Base-by-base conservation (phyloP, 2,329 filamentous ascomycete genomes). In the Scopulariopsis brevicaulis region DNA sequence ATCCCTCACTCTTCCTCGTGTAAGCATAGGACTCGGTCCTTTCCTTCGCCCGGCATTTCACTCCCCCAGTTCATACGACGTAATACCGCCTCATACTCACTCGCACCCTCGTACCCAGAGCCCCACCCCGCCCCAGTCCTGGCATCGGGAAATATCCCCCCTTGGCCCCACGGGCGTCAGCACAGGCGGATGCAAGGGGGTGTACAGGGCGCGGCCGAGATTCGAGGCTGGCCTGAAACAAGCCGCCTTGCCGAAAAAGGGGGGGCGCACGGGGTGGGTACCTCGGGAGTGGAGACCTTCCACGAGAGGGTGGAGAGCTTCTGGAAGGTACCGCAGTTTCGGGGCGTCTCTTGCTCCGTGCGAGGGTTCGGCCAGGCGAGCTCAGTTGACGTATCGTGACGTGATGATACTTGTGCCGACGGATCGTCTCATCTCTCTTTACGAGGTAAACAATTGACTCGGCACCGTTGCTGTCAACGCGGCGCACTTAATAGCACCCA, bases 181-280 rank as follows among this genome's bases (percentile, higher is more conserved):
- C 28, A 32, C 28, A 32, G 28, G 28, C 8, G 28, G 28, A 32
- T 32, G 28, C 28, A 32, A 32, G 28, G 28, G 28, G 28, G 3
- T 3, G 40, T 40, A 11, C 40, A 46, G 40, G 40, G 7, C 40
- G 40, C n/a, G 14, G 15, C n/a, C 40, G 40, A 32, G 8, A 32
- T 46, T n/a, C 40, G 54, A 56, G 54, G 54, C 54, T 50, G 54
- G 54, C 54, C 54, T 56, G 54, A 56, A 56, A 56, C 54, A 56
- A 55, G 37, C 46, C 35, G 28, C 43, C 34, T 56, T 56, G 37
- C 54, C n/a, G 28, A 56, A 56, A 56, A n/a, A 37, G 54, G 46
- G 43, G n/a, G 46, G 35, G n/a, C 32, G 28, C 37, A 55, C n/a
- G 24, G 32, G 43, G 37, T 40, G 37, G 18, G 37, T 25, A 55